phyloP scores from a whole-genome alignment of 2,329 filamentous ascomycete species.

The Byssothecium circinans region DNA sequence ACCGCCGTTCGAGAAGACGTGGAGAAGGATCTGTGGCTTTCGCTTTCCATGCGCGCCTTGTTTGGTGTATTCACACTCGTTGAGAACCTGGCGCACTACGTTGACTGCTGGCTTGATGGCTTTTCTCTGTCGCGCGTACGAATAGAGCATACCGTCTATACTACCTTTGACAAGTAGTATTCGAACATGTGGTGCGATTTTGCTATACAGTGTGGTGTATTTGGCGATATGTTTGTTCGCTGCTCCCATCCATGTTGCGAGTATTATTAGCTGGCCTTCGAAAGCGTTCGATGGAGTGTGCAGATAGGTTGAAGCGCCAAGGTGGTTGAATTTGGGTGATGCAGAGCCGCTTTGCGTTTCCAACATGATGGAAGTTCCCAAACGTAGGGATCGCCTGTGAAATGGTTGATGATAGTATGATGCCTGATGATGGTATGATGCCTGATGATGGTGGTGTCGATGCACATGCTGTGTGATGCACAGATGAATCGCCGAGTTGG shows the following conservation, averaged over 20 bases:
- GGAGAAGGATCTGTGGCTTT: constrained; percentile 10
- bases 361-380: background rate
- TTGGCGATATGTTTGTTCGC: constrained; percentile 21
- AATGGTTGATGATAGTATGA: too few species aligned
- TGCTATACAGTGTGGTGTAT: constrained; percentile 13
- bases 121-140: constrained; percentile 7
- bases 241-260: constrained; percentile 23
- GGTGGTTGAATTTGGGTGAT: background rate
- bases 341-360: background rate
- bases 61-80: constrained; percentile 4
- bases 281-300: constrained; percentile 4
- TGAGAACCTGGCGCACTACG: constrained; percentile 5
- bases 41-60: background rate
- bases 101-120: constrained; percentile 16
- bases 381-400: too few species aligned
- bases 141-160: constrained; percentile 10
- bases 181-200: constrained; percentile 9
- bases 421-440: too few species aligned
- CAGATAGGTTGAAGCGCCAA: constrained; percentile 9
- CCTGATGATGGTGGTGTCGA: too few species aligned
- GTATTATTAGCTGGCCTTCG: constrained; percentile 15
- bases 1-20: constrained; percentile 21
- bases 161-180: constrained; percentile 19
- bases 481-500: too few species aligned
- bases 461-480: too few species aligned